phyloP scores from a whole-genome alignment of 106 monocot species.

The Cymbidium sinense region DNA sequence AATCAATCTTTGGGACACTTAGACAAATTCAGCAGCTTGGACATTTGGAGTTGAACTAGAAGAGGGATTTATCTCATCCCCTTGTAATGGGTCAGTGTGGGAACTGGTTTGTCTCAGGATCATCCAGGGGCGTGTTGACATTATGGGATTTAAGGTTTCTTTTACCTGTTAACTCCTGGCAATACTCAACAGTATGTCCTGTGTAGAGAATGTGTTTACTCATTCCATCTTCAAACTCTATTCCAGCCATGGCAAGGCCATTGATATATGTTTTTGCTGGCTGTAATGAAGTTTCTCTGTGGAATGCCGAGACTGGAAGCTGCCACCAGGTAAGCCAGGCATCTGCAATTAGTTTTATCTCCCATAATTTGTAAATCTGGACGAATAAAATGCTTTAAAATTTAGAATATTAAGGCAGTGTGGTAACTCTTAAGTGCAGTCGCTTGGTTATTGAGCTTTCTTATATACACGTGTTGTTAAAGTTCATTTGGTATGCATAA shows the following conservation, averaged over 20 bases:
- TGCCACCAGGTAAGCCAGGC: constrained; percentile 72
- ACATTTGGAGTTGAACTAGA: constrained; percentile 55
- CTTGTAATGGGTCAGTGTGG: constrained; percentile 85
- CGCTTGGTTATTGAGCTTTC: not conserved
- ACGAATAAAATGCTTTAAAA: not conserved
- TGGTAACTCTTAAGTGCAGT: not conserved
- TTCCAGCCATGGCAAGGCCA: constrained; percentile 42
- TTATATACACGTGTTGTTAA: not conserved
- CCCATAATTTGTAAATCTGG: not conserved
- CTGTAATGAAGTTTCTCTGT: constrained; percentile 89
- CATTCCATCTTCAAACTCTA: constrained; percentile 52
- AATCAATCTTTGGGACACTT: constrained; percentile 83
- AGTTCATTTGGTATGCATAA: not conserved
- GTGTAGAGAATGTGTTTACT: constrained; percentile 75
- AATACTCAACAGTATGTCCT: constrained; percentile 64
- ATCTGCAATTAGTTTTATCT: not conserved
- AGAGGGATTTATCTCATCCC: constrained; percentile 71
- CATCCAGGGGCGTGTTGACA: constrained; percentile 85
- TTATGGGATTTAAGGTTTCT: constrained; percentile 95
- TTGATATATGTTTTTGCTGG: constrained; percentile 93
- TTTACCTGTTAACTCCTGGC: constrained; percentile 93
- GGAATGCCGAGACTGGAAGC: constrained; percentile 98
- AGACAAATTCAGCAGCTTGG: constrained; percentile 50
- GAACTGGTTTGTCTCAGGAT: constrained; percentile 96
- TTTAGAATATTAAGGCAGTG: not conserved